Evolutionary conservation across 2,329 filamentous ascomycete species (phyloP), one percentile per base, ranked within the genome.

Genomic region (Paecilomyces niveus): DNA sequence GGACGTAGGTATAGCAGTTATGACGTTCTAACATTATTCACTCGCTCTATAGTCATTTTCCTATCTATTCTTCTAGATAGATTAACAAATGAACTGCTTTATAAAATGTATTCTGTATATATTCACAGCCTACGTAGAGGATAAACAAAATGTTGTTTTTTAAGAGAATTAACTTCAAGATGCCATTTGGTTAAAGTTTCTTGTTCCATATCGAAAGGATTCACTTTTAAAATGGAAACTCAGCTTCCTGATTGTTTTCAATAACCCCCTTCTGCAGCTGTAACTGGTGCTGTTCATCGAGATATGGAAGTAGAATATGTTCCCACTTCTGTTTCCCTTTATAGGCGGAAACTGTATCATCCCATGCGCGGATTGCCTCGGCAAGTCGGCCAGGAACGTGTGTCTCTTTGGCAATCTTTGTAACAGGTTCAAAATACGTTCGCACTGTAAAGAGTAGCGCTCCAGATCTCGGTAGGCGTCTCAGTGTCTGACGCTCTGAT

Each of bases 291-390:
- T 45, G 35, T n/a, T 45, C 35, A 45, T 45, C 35, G 2, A 45
- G 15, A 18, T 45, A 45, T 13, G 32, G 29, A 18, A 57, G 53
- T 39, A 60, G 52, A 15, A 59, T 59, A 11, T 53, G 45, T 11
- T 61, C 59, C 59, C 59, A 61, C 13, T 59, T 55, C 6, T 54
- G 55, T 55, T 59, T 59, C 4, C 59, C 59, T 22, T 61, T 61
- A 15, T 61, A 52, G 24, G 26, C 49, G 11, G 58, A 58, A 13
- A 61, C 58, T 21, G 54, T 55, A 15, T 58, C 53, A 35, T 59
- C 52, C 58, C 59, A 55, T 26, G 26, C 35, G 7, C 55, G 39
- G 26, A 61, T 61, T n/a, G 35, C 35, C 45, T 61, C 58, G 5
- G 52, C 49, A 32, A 59, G 45, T 21, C 59, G 29, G 24, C 58